These are phyloP conservation scores for Emergomyces africanus DNA, from an alignment of 2,329 filamentous ascomycete species.

Conservation along the genomic window DNA sequence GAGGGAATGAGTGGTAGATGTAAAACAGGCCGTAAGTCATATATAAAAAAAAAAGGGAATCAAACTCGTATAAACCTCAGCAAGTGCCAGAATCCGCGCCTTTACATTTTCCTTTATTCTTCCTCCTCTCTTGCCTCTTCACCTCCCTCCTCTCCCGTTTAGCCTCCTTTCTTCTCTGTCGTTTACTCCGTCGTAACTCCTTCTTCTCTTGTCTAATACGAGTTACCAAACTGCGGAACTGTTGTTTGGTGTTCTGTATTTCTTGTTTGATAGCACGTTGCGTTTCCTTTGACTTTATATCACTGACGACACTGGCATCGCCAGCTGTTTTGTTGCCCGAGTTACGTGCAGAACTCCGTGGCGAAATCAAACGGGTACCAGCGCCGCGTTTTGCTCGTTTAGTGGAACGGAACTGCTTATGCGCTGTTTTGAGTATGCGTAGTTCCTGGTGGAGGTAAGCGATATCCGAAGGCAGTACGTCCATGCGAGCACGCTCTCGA, in stretches of 20 bases:
- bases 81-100: not conserved
- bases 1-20: not conserved
- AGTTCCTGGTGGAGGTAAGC: slow-evolving; percentile 5
- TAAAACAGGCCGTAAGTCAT: not conserved
- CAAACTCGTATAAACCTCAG: not conserved
- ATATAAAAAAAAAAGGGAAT: not conserved
- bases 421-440: slow-evolving; percentile 4
- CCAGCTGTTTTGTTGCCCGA: not conserved
- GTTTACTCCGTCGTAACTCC: slow-evolving; percentile 12
- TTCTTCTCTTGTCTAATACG: slow-evolving; percentile 16
- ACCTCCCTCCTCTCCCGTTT: slow-evolving; percentile 4
- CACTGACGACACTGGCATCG: not conserved
- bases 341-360: not conserved
- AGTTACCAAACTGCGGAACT: slow-evolving; percentile 23
- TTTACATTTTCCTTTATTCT: slow-evolving; percentile 1
- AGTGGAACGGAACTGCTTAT: slow-evolving; percentile 5
- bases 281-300: slow-evolving; percentile 13
- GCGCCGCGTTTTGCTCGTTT: not conserved
- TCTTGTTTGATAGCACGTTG: slow-evolving; percentile 25
- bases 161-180: slow-evolving; percentile 10
- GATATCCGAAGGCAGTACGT: not conserved
- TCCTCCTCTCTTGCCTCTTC: slow-evolving; percentile 6
- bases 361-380: not conserved
- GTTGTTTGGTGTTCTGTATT: slow-evolving; percentile 24
- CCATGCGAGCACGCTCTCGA: not conserved